Conservation (phyloP, 768 basidiomycete species). For the Podaxis mareebaensis region DNA sequence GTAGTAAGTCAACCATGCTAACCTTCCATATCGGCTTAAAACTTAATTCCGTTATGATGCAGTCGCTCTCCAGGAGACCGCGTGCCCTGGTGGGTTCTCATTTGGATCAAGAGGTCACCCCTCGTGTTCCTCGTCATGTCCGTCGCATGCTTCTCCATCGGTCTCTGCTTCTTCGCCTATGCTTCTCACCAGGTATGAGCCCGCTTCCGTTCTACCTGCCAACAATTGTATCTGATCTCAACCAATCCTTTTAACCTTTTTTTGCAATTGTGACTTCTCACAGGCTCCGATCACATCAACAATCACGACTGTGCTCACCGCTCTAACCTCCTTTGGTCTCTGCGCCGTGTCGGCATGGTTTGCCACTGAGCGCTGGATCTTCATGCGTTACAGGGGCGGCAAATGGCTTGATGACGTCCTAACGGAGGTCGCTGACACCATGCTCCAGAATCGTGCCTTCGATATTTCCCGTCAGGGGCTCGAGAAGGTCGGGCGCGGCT, state of each 20-base stretch:
- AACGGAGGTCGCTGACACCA: slow-evolving; percentile 38
- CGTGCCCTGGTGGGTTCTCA: slow-evolving; percentile 81
- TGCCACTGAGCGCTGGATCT: slow-evolving; percentile 68
- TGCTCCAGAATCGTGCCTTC: slow-evolving; percentile 13
- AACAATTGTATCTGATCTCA: not conserved
- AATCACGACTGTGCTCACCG: slow-evolving; percentile 75
- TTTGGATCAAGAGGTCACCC: slow-evolving; percentile 86
- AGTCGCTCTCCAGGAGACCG: slow-evolving; percentile 76
- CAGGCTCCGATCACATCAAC: slow-evolving; percentile 64
- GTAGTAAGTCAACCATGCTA: slow-evolving; percentile 55
- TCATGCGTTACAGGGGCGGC: slow-evolving; percentile 58
- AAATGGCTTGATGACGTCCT: slow-evolving; percentile 72
- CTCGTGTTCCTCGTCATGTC: slow-evolving; percentile 83
- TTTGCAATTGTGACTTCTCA: slow-evolving; percentile 9
- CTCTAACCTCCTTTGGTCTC: slow-evolving; percentile 71
- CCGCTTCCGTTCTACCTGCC: not conserved
- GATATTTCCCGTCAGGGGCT: slow-evolving; percentile 11
- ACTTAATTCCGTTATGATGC: slow-evolving; percentile 15
- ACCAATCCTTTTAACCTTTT: not conserved
- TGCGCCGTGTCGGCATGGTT: slow-evolving; percentile 75
- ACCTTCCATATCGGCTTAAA: not conserved
- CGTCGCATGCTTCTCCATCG: slow-evolving; percentile 80
- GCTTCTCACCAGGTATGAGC: slow-evolving; percentile 63
- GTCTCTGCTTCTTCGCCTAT: slow-evolving; percentile 76
- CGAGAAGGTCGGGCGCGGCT: slow-evolving; percentile 5